phyloP scores from a whole-genome alignment of 345 rosid species.

The Carallia brachiata region DNA sequence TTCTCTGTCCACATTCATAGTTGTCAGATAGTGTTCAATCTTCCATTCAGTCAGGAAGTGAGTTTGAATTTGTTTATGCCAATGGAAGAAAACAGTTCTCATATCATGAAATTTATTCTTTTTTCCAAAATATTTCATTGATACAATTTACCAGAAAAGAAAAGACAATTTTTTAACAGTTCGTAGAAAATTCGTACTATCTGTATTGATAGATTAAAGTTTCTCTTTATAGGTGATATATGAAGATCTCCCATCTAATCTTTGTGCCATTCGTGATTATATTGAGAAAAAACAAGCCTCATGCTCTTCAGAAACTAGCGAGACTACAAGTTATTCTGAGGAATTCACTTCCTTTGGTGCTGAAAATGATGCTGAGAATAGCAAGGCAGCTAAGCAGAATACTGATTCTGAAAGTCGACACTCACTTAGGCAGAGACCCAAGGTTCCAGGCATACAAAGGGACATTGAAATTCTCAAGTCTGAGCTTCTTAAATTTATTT shows the following conservation, averaged over 20 bases:
- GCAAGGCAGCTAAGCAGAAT: constrained; percentile 15
- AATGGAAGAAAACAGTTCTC: too few species aligned
- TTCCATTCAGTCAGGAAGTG: too few species aligned
- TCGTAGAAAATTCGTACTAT: neutral
- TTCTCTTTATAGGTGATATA: constrained; percentile 66
- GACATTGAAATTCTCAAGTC: constrained; percentile 76
- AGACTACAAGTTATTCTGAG: constrained; percentile 29
- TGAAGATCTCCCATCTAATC: constrained; percentile 94
- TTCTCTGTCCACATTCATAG: too few species aligned
- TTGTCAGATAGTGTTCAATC: too few species aligned
- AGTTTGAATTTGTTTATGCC: too few species aligned
- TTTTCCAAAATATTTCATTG: neutral
- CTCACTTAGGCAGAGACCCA: constrained; percentile 55
- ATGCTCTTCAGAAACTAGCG: constrained; percentile 41
- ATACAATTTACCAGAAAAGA: neutral
- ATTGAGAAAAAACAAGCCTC: constrained; percentile 54
- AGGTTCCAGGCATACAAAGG: constrained; percentile 84
- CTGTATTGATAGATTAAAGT: constrained; percentile 1
- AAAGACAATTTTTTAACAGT: neutral
- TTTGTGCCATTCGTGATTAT: constrained; percentile 88
- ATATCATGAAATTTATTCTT: neutral
- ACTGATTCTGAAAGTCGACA: constrained; percentile 17
- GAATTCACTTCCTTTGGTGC: constrained; percentile 33
- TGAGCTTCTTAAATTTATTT: constrained; percentile 75
- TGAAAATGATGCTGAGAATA: constrained; percentile 15